Base-by-base conservation (phyloP, 208 protist genomes). In the Leptomonas pyrrhocoris region DNA sequence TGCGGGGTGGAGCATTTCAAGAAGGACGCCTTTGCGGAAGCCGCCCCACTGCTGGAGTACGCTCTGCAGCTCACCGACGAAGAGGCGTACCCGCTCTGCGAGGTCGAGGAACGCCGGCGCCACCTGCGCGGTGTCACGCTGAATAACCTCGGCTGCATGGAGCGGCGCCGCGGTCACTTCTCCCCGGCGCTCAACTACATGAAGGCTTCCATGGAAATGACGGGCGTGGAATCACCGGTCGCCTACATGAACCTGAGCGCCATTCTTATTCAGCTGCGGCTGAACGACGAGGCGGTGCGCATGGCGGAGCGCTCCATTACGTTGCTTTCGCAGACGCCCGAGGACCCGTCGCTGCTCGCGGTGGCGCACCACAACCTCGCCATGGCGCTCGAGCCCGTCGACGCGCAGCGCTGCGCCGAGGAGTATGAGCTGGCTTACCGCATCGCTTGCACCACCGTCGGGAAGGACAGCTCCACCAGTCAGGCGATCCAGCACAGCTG, bases 361-460 rank as follows among this genome's bases (percentile, higher is more conserved):
- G 86, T 95, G 19, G 93, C 93, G 12, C 88, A 96, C 59, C 93
- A 97, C 79, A 97, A 97, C 68, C 83, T 96, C 40, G 93, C 90
- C 65, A 95, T 96, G 91, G 89, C 93, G 11, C 80, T 96, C 8
- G 90, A 97, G 75, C 80, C 81, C 12, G 69, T 94, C 16, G 86
- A 94, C 63, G 59, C 80, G 27, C 43, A 55, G 15, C 83, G 83
- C 19, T 85, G 84, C 46, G 42, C 91, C n/a, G 79, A 92, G 71
- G 85, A 90, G 74, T 96, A 96, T 66, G 77, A 68, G n/a, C 68
- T 62, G n/a, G 86, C 92, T 7, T 81, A 90, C 67, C 68, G 53
- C 34, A 61, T 83, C 18, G 80, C 88, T 31, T 84, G 76, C 54
- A 38, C 49, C 18, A 70, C 74, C 3, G 60, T 93, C 18, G 88